Conservation (phyloP, 306 rosid species). For the Lotus japonicus region DNA sequence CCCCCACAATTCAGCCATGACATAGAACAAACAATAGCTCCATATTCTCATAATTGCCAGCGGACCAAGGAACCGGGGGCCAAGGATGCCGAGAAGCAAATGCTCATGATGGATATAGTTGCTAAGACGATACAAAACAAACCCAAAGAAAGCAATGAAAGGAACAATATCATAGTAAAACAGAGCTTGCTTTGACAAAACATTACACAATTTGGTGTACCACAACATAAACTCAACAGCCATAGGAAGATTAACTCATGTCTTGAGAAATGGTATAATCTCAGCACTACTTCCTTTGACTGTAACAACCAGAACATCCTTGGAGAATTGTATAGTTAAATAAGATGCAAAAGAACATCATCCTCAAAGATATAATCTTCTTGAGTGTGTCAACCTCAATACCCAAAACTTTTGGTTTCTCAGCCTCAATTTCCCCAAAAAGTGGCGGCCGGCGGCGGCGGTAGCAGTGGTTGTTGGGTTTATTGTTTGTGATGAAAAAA, state of each 20-base stretch:
- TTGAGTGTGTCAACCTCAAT: constrained; percentile 55
- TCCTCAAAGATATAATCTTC: constrained; percentile 79
- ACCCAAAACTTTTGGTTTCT: constrained; percentile 62
- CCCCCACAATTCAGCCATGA: constrained; percentile 99
- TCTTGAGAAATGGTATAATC: constrained; percentile 87
- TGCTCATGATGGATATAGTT: constrained; percentile 67
- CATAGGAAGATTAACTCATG: constrained; percentile 97
- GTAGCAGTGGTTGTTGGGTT: too few species aligned
- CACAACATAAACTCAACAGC: constrained; percentile 87
- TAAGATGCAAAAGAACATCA: constrained; percentile 92
- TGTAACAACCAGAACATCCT: constrained; percentile 86
- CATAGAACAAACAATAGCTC: constrained; percentile 96
- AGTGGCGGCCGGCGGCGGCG: too few species aligned
- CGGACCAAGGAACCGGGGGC: constrained; percentile 90
- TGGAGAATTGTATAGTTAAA: constrained; percentile 92
- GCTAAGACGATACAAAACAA: constrained; percentile 79
- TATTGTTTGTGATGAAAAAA: too few species aligned
- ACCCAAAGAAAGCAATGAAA: constrained; percentile 87
- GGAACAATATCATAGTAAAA: constrained; percentile 78
- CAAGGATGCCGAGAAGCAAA: constrained; percentile 70
- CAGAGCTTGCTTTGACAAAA: constrained; percentile 82
- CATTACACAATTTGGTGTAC: constrained; percentile 73
- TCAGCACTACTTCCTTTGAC: constrained; percentile 93
- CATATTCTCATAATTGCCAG: constrained; percentile 88
- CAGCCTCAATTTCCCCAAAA: constrained; percentile 32